Percentiles rank a stretch among this genome's conserved stretches.
Conservation (phyloP, 805 yeast species). For the Candida koratica region DNA sequence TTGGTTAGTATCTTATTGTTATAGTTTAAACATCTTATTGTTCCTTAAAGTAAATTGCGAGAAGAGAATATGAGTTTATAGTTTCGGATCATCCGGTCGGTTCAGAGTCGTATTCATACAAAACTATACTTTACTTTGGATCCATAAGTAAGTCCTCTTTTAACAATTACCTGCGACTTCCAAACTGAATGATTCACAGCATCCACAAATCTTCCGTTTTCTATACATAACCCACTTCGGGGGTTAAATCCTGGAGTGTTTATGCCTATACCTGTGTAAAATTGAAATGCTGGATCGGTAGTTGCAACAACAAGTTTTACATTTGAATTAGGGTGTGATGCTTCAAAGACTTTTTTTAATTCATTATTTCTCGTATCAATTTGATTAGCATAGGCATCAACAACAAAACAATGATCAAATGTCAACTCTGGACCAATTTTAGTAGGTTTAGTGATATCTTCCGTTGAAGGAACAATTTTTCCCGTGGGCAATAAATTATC, state of each 20-base stretch:
- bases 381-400: constrained; percentile 25
- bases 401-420: constrained; percentile 48
- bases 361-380: constrained; percentile 47
- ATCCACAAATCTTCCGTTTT: constrained; percentile 56
- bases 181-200: constrained; percentile 48
- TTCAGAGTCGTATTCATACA: too few species aligned
- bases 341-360: constrained; percentile 38
- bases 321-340: constrained; percentile 42
- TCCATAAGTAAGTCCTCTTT: constrained; percentile 53
- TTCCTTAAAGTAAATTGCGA: too few species aligned
- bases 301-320: constrained; percentile 42
- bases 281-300: constrained; percentile 65
- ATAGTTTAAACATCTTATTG: too few species aligned
- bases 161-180: constrained; percentile 44
- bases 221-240: constrained; percentile 58
- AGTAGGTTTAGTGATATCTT: constrained; percentile 20
- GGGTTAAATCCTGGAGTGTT: constrained; percentile 33
- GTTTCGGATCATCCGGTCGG: too few species aligned
- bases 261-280: constrained; percentile 58
- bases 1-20: too few species aligned
- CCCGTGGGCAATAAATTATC: constrained; percentile 46
- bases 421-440: constrained; percentile 22
- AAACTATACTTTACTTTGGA: constrained; percentile 35
- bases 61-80: too few species aligned
- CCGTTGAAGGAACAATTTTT: constrained; percentile 22